These are phyloP conservation scores for Epipyxis sp. DNA, from an alignment of 108 stramenopile genomes.

Conservation along the genomic window DNA sequence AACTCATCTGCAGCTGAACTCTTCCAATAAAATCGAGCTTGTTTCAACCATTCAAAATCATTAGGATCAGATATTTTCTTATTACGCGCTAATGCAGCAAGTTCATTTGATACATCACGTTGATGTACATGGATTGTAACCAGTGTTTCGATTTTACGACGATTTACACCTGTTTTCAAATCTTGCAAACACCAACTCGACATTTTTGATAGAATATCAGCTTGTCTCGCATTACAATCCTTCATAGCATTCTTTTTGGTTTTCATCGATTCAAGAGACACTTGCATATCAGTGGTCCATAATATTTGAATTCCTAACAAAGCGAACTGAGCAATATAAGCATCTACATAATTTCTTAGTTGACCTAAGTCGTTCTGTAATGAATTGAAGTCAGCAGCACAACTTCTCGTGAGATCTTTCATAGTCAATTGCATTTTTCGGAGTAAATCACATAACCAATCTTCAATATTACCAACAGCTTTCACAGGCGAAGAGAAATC, in stretches of 20 bases:
- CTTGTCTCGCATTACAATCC: conserved; percentile 68
- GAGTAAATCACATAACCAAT: conserved; percentile 76
- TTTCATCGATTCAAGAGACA: conserved; percentile 70
- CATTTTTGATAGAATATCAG: conserved; percentile 68
- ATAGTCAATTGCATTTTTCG: conserved; percentile 71
- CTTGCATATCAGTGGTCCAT: conserved; percentile 78
- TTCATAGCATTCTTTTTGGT: conserved; percentile 76
- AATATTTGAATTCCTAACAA: conserved; percentile 78
- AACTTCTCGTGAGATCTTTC: conserved; percentile 68
- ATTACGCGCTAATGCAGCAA: conserved; percentile 56
- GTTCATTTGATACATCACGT: conserved; percentile 74
- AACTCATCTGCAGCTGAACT: conserved; percentile 71
- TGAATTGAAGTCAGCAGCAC: conserved; percentile 61
- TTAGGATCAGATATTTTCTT: conserved; percentile 75
- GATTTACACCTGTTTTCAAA: conserved; percentile 73
- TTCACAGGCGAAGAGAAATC: conserved; percentile 67
- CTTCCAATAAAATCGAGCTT: conserved; percentile 84
- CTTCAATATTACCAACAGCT: conserved; percentile 80
- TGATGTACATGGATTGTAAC: conserved; percentile 89
- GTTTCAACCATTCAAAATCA: conserved; percentile 88
- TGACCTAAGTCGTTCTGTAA: conserved; percentile 61
- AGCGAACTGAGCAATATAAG: conserved; percentile 74
- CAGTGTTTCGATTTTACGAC: conserved; percentile 80
- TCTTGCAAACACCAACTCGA: conserved; percentile 81
- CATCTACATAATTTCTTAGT: conserved; percentile 74